Evolutionary conservation across 257 asterid species (phyloP).

Genomic region (Ligustrum vulgare): DNA sequence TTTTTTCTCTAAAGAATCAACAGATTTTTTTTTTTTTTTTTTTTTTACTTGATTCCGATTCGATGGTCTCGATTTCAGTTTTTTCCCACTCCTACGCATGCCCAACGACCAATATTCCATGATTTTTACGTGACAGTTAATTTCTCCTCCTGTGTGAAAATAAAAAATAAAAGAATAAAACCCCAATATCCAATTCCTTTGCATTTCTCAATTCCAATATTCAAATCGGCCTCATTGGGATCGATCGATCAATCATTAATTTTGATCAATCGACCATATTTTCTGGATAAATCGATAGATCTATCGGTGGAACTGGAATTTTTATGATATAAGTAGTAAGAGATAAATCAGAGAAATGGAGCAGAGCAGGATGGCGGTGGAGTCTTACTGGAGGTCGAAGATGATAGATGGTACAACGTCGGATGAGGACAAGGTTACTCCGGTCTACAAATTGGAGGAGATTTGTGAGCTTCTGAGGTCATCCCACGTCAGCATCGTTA

Average conservation of each 20-base stretch:
- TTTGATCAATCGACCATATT: background rate
- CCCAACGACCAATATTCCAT: background rate
- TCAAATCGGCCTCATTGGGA: slow-evolving; percentile 10
- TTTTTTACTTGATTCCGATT: no score
- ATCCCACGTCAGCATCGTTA: slow-evolving; percentile 75
- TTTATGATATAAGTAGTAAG: background rate
- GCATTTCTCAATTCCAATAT: background rate
- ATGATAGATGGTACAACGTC: slow-evolving; percentile 86
- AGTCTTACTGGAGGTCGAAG: slow-evolving; percentile 93
- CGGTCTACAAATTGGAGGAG: slow-evolving; percentile 95
- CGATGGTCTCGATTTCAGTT: no score
- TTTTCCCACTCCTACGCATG: no score
- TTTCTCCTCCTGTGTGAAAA: background rate
- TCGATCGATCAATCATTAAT: slow-evolving; percentile 22
- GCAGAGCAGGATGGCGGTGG: slow-evolving; percentile 98
- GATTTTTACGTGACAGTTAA: background rate
- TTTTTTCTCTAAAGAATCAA: no score
- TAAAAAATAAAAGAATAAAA: background rate
- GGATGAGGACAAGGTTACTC: slow-evolving; percentile 94
- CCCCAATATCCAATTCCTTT: background rate
- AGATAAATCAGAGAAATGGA: slow-evolving; percentile 51
- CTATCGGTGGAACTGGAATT: slow-evolving; percentile 17
- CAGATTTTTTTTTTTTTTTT: no score
- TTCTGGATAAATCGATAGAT: slow-evolving; percentile 24
- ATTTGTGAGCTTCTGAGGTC: slow-evolving; percentile 83